Percentiles rank a stretch among this genome's conserved stretches.
These are phyloP conservation scores for Penicillium crustosum DNA, from an alignment of 2,329 filamentous ascomycete genomes.

Conservation along the genomic window DNA sequence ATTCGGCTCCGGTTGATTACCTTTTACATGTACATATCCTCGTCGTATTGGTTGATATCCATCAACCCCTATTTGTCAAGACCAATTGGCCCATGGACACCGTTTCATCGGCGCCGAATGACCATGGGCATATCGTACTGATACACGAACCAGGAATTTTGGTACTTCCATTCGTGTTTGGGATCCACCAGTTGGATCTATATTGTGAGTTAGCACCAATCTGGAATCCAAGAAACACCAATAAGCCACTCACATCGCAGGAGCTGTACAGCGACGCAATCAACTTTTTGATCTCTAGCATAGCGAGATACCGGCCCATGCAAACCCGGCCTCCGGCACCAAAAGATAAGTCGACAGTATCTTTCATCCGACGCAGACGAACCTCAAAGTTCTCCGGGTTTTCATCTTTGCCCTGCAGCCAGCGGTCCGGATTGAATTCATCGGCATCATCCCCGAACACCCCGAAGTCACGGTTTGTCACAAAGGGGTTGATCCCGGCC, in stretches of 20 bases:
- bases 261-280: slow-evolving; percentile 48
- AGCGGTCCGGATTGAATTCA: slow-evolving; percentile 50
- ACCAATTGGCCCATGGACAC: no score
- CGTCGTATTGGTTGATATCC: not conserved
- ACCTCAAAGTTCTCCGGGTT: slow-evolving; percentile 33
- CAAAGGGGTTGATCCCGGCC: slow-evolving; percentile 39
- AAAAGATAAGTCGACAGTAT: slow-evolving; percentile 45
- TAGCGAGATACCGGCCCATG: slow-evolving; percentile 56
- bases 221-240: not conserved
- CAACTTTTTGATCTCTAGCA: slow-evolving; percentile 62
- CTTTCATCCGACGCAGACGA: slow-evolving; percentile 42
- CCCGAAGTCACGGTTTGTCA: slow-evolving; percentile 39
- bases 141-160: slow-evolving; percentile 61
- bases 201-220: slow-evolving; percentile 38
- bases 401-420: slow-evolving; percentile 43
- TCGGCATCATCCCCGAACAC: slow-evolving; percentile 51
- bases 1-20: not conserved
- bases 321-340: slow-evolving; percentile 57
- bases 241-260: slow-evolving; percentile 19
- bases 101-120: slow-evolving; percentile 12
- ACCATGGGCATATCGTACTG: slow-evolving; percentile 56
- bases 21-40: not conserved
- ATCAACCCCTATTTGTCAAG: not conserved
- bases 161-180: slow-evolving; percentile 51
- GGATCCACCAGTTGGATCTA: slow-evolving; percentile 55